Base-by-base conservation (phyloP, 768 basidiomycete genomes). In the Daedaleopsis nitida region DNA sequence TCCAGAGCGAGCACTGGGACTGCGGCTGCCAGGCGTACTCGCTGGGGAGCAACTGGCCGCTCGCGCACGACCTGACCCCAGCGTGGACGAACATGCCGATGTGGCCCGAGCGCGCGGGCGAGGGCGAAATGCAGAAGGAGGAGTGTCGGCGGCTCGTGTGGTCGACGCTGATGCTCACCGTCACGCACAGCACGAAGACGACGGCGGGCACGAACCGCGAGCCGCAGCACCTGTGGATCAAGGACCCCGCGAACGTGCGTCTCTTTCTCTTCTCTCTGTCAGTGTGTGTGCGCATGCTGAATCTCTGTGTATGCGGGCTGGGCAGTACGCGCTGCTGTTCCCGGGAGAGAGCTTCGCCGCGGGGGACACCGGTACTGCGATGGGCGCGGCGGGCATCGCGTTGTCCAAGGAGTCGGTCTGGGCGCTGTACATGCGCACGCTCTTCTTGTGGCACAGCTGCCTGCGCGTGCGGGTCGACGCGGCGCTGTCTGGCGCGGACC, bases 361-460 rank as follows among this genome's bases (percentile, higher is more conserved):
- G n/a, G 44, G 2, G 17, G n/a, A 45, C 17, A 57, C 39, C 64
- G 43, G 74, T n/a, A 11, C 37, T 8, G 9, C 37, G 37, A 38
- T 38, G 37, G 58, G 63, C 52, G 52, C 64, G 37, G 74, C 80
- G 12, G 55, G 62, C 44, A 69, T 57, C 76, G 23, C 63, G 47
- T 85, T 86, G 14, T 80, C 86, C 12, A 91, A 88, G 70, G 83
- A 89, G 58, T 86, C 86, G 8, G 76, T 91, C 21, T 92, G 87
- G 88, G 87, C 87, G 12, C 74, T 91, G 51, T 83, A 87, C 68
- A 83, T 87, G 67, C 84, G 88, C 45, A 78, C 82, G 7, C 85
- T 87, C 72, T 74, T 92, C 24, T 75, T 91, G 24, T 92, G 90
- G 89, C 83, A 88, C 71, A 81, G 81, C n/a, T 92, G 89, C 66